Evolutionary conservation across 352 stramenopile genomes (phyloP).

Genomic region (Pythium pyrilobum): DNA sequence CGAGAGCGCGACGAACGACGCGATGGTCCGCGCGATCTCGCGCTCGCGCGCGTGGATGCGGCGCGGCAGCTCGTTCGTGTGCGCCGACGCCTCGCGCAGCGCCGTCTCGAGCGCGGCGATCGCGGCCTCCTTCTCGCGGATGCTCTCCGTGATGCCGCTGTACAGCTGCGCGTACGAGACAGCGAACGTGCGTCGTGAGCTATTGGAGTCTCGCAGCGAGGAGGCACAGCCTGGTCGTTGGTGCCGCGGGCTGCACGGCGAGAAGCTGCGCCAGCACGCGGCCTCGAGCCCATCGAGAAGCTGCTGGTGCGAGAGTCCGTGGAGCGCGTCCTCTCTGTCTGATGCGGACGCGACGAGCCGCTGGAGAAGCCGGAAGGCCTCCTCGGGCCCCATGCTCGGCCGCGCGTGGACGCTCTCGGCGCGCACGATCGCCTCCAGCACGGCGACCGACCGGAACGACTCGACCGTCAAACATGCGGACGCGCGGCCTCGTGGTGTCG

Average conservation of each 20-base stretch:
- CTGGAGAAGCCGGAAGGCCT: constrained; percentile 18
- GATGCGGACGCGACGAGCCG: constrained; percentile 6
- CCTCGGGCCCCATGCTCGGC: constrained; percentile 11
- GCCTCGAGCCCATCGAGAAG: constrained; percentile 15
- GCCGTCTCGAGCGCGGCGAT: constrained; percentile 11
- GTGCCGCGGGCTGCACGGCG: neutral
- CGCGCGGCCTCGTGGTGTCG: neutral
- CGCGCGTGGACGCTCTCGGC: constrained; percentile 9
- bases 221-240: too few relatives aligned
- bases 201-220: too few relatives aligned
- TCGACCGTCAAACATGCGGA: constrained; percentile 1
- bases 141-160: constrained; percentile 15
- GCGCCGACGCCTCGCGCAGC: constrained; percentile 1
- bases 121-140: constrained; percentile 13
- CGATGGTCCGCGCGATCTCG: constrained; percentile 21
- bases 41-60: constrained; percentile 15
- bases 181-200: neutral
- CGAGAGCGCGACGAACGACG: constrained; percentile 20
- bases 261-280: constrained; percentile 14
- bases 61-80: constrained; percentile 17
- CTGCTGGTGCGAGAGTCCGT: constrained; percentile 9
- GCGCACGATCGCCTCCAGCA: constrained; percentile 21
- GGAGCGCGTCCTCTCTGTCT: neutral
- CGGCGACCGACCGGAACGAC: constrained; percentile 16
- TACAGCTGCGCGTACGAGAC: constrained; percentile 19